Base-by-base conservation (phyloP, 129 eudicot genomes). In the Gnaphalium uliginosum region DNA sequence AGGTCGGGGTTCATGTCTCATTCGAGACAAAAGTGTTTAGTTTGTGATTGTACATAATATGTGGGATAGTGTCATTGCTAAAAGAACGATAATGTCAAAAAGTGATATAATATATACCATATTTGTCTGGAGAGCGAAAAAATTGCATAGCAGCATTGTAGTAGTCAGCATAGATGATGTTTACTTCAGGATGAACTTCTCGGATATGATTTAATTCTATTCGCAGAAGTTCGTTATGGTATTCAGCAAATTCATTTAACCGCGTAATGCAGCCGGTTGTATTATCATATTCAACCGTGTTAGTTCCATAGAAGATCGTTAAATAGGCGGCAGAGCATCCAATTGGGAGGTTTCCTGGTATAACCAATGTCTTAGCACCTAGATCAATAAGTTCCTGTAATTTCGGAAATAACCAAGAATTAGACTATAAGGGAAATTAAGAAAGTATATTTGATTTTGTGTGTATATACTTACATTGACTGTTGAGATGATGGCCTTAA, bases 311-410 rank as follows among this genome's bases (percentile, higher is more conserved):
- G 22, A n/a, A 80, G 4, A 27, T 27, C 6, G 83, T 80, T 30
- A 73, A 46, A 56, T 80, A 80, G 4, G 48, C 65, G 0, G 79
- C 17, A 61, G 75, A 80, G 43, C 83, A 80, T 39, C 83, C 83
- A 33, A 80, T 80, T 21, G 83, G 83, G 6, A 80, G 46, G 79
- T 80, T 80, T 57, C 83, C 83, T 21, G 83, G 83, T 57, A 80
- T 3, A 3, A 80, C 15, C 8, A 80, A 4, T 10, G 79, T 66
- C 79, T 73, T 67, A 22, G 83, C 83, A 6, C 83, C 83, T 56
- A 80, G 27, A 15, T 68, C 69, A 73, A 80, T 56, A 57, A 80
- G 75, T 64, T 80, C 83, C 83, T 79, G 78, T n/a, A 43, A 51
- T 51, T 68, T 27, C 8, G 26, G 7, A 39, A 6, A 37, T 41